These are phyloP conservation scores for Daldinia eschscholtzii DNA, from an alignment of 2,329 filamentous ascomycete species.

Conservation along the genomic window DNA sequence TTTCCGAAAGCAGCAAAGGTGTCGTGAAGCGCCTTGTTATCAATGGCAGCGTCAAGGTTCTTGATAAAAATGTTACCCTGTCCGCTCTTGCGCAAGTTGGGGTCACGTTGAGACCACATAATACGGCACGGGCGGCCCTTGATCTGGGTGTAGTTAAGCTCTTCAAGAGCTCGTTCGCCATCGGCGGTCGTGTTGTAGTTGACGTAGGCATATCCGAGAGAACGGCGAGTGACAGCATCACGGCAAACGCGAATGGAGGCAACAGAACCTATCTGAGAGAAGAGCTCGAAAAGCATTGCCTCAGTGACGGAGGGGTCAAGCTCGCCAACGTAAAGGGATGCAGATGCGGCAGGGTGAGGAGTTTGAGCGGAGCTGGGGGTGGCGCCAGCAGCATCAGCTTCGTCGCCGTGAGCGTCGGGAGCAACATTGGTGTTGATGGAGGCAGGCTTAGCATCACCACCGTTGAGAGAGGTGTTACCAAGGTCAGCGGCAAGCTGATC, in stretches of 20 bases:
- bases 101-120: slow-evolving; percentile 99
- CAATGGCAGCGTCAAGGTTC: slow-evolving; percentile 97
- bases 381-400: slow-evolving; percentile 73
- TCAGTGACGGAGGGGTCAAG: slow-evolving; percentile 98
- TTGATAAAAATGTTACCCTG: slow-evolving; percentile 99
- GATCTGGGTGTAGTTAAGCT: slow-evolving; percentile 99
- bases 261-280: slow-evolving; percentile 98
- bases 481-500: slow-evolving; percentile 86
- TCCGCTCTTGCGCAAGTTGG: slow-evolving; percentile 97
- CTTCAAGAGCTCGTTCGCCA: slow-evolving; percentile 97
- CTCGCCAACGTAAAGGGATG: slow-evolving; percentile 98
- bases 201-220: slow-evolving; percentile 98
- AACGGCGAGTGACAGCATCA: slow-evolving; percentile 97
- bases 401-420: slow-evolving; percentile 66
- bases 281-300: slow-evolving; percentile 99
- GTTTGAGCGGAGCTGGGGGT: slow-evolving; percentile 78
- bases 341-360: slow-evolving; percentile 88
- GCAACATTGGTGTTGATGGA: slow-evolving; percentile 81
- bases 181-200: slow-evolving; percentile 99
- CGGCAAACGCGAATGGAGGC: slow-evolving; percentile 99
- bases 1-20: slow-evolving; percentile 99
- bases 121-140: slow-evolving; percentile 99
- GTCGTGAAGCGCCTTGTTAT: slow-evolving; percentile 99
- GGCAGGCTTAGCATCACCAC: slow-evolving; percentile 74
- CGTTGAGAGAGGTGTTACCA: slow-evolving; percentile 77